A percentile compares a stretch with the other conserved stretches of the same genome.
Evolutionary conservation across 2,329 filamentous ascomycete genomes (phyloP).

Genomic region (Penicillium sp.): DNA sequence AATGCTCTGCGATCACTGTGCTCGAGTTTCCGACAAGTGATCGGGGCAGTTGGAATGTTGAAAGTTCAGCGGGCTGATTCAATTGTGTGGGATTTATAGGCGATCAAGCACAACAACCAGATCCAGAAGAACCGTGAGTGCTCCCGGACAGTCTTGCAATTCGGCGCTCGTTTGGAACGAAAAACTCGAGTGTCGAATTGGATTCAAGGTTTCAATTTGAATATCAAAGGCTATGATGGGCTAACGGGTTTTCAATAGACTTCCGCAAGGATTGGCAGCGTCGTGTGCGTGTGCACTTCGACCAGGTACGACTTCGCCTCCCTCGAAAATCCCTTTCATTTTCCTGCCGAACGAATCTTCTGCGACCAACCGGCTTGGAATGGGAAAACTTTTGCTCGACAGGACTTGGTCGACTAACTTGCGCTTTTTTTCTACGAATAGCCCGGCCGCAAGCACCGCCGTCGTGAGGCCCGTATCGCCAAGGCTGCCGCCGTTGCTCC

Average conservation of each 20-base stretch:
- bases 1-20: conserved; percentile 7
- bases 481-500: conserved; percentile 96
- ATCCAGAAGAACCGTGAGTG: conserved; percentile 90
- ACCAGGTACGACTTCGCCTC: conserved; percentile 76
- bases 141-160: conserved; percentile 8
- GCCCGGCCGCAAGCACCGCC: conserved; percentile 94
- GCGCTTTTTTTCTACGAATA: conserved; percentile 48
- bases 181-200: conserved; percentile 18
- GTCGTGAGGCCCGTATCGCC: conserved; percentile 84
- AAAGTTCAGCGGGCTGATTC: conserved; percentile 25
- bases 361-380: conserved; percentile 17
- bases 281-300: conserved; percentile 98
- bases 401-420: conserved; percentile 35
- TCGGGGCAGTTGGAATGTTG: conserved; percentile 16
- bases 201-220: conserved; percentile 21
- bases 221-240: conserved; percentile 22
- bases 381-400: conserved; percentile 18
- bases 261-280: conserved; percentile 99
- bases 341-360: conserved; percentile 17
- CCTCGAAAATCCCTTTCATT: conserved; percentile 2
- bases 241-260: conserved; percentile 58
- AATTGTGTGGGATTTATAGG: conserved; percentile 55
- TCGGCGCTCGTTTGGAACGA: conserved; percentile 4
- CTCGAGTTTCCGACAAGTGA: conserved; percentile 14
- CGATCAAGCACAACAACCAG: conserved; percentile 99